Evolutionary conservation across 1,284 basidiomycete genomes (phyloP), one percentile per base, ranked within the genome.

Genomic region (Leccinum glutinopallens): DNA sequence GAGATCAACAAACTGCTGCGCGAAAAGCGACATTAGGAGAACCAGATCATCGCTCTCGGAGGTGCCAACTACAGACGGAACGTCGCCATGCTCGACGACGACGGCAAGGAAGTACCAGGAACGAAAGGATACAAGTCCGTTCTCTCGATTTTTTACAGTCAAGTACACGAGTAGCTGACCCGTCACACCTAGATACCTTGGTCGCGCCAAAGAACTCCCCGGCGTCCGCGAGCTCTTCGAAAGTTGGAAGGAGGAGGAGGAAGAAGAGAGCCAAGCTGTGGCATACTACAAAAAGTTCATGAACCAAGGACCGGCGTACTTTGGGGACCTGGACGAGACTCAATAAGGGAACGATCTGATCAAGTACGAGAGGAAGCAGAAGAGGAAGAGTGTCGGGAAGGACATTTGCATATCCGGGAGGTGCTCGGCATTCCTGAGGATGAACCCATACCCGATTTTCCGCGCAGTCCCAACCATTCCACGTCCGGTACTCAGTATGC

Each of bases 41-140:
- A 94, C 70, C 96, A 98, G 77, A 98, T 98, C 60, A 88, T 98
- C 25, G 88, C 90, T 15, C 81, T 99, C 1, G 97, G 97, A 60
- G 97, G 97, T 65, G 97, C 97, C 32, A 99, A 99, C 74, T 99
- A 98, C 75, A 86, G 93, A 73, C 82, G 96, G 59, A 96, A 93
- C 73, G 89, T 93, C 5, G 88, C 91, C 59, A 97, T 97, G 92
- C 73, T 93, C 68, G 92, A 98, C 73, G 95, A 96, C 68, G 95
- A 96, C 70, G 94, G 95, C 17, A 93, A 93, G 74, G 95, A 97
- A 77, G 94, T 98, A 0, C 95, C 96, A 0, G 95, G 96, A 0
- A 97, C 93, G n/a, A 92, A 97, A 70, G 97, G 96, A 63, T 99
- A 98, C 87, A 98, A 98, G 94, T 95, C 70, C 69, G 90, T 84